Base-by-base conservation (phyloP, 2,329 filamentous ascomycete species). In the Aspergillus sp. region DNA sequence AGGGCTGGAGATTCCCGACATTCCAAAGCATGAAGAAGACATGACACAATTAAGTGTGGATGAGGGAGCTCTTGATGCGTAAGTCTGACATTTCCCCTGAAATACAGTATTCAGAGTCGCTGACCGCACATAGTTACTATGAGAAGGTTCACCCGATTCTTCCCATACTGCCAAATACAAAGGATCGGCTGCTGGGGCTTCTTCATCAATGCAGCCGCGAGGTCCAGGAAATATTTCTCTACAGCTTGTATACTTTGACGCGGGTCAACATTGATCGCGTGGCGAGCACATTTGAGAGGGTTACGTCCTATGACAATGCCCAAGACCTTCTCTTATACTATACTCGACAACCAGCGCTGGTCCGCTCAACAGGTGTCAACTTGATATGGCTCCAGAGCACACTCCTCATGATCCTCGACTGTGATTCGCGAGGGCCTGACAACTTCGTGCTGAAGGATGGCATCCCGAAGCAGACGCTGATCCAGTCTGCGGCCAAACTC, bases 321-420 rank as follows among this genome's bases (percentile, higher is more conserved):
- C 72, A 76, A 52, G 74, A 76, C 53, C 62, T 74, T 34, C 57
- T 77, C n/a, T 61, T 74, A 34, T 71, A 71, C 41, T 70, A 74
- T 55, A 72, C 73, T 20, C 72, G 74, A 9, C 74, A 76, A 50
- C 69, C 71, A 17, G 67, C 71, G 17, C 62, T 71, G 24, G 62
- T 71, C 24, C 71, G 74, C 15, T 64, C 70, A 7, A 67, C 68
- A 3, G 64, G 72, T 1, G 67, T 71, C 36, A 78, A 78, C 56
- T 53, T 78, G 24, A 64, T 78, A 20, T 75, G 72, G 65, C 66
- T 78, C n/a, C 76, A 78, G 59, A 71, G 70, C 32, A 64, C 77
- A 48, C 65, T 74, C 8, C 62, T 78, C 18, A 72, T 78, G 70
- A 70, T 76, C 17, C 68, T 78, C 11, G 76, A 79, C 43, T 74